These are phyloP conservation scores for Cryptococcus maquisensis DNA, from an alignment of 1,284 basidiomycete species.

Conservation along the genomic window DNA sequence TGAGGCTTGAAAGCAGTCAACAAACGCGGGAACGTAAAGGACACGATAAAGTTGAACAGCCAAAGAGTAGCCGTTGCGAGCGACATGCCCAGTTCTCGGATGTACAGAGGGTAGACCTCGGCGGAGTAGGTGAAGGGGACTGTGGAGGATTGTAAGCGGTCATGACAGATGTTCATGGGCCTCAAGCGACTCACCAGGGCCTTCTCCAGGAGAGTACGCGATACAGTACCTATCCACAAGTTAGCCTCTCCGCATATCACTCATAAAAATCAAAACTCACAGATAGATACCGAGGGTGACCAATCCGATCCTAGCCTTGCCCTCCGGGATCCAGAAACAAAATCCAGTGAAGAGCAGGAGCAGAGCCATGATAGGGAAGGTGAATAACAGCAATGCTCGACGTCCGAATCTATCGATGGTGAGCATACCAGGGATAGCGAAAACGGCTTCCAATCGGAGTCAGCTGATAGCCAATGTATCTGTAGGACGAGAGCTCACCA, in stretches of 20 bases:
- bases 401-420: slow-evolving; percentile 62
- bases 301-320: slow-evolving; percentile 3
- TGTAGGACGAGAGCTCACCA: background rate
- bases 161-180: background rate
- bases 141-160: background rate
- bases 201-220: slow-evolving; percentile 55
- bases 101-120: slow-evolving; percentile 51
- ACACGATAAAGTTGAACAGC: slow-evolving; percentile 51
- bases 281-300: slow-evolving; percentile 29
- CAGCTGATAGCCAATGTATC: too few species aligned
- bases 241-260: too few species aligned
- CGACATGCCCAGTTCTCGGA: slow-evolving; percentile 53
- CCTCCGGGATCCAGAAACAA: slow-evolving; percentile 28
- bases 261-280: slow-evolving; percentile 14
- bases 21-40: slow-evolving; percentile 66
- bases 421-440: slow-evolving; percentile 57
- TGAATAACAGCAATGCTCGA: slow-evolving; percentile 62
- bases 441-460: slow-evolving; percentile 9
- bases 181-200: slow-evolving; percentile 50
- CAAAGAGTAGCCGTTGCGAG: slow-evolving; percentile 8
- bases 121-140: slow-evolving; percentile 45
- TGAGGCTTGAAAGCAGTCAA: slow-evolving; percentile 46
- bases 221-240: slow-evolving; percentile 30
- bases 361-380: slow-evolving; percentile 38
- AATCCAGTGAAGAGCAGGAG: slow-evolving; percentile 40